These are phyloP conservation scores for Begonia loranthoides DNA, from an alignment of 306 rosid genomes.

Conservation along the genomic window DNA sequence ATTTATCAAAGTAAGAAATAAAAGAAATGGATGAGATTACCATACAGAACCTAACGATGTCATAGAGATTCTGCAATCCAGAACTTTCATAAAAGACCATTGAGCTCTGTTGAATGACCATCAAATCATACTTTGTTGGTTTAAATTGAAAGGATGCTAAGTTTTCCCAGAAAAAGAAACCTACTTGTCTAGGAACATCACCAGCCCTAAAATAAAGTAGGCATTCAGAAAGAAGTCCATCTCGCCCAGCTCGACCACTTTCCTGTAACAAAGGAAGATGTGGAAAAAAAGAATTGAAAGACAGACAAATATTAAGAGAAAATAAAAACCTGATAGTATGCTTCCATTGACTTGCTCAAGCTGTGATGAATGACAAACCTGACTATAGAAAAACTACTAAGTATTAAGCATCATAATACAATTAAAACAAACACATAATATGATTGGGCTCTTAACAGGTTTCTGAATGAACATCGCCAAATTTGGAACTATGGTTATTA, in stretches of 20 bases:
- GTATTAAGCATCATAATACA: constrained; percentile 12
- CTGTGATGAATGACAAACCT: constrained; percentile 98
- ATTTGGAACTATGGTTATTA: too few relatives aligned
- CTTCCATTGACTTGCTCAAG: constrained; percentile 96
- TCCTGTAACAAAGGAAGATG: constrained; percentile 42
- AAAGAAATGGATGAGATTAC: constrained; percentile 23
- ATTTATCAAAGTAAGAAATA: constrained; percentile 5
- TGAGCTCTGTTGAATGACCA: constrained; percentile 59
- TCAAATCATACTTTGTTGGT: neutral
- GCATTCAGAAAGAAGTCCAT: constrained; percentile 97
- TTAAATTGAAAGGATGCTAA: too few relatives aligned
- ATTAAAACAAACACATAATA: too few relatives aligned
- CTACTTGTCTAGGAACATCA: constrained; percentile 87
- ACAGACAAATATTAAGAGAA: constrained; percentile 11
- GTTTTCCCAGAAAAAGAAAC: neutral
- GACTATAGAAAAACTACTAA: constrained; percentile 46
- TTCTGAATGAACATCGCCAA: too few relatives aligned
- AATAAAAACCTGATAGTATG: constrained; percentile 76
- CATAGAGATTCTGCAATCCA: constrained; percentile 87
- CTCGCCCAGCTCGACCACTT: constrained; percentile 98
- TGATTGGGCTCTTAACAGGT: too few relatives aligned
- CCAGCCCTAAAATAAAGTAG: constrained; percentile 73
- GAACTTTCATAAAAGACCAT: constrained; percentile 95
- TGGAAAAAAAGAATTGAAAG: constrained; percentile 7
- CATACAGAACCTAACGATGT: constrained; percentile 80